Evolutionary conservation across 2,329 filamentous ascomycete species (phyloP).

Genomic region (Aureobasidium sp.): DNA sequence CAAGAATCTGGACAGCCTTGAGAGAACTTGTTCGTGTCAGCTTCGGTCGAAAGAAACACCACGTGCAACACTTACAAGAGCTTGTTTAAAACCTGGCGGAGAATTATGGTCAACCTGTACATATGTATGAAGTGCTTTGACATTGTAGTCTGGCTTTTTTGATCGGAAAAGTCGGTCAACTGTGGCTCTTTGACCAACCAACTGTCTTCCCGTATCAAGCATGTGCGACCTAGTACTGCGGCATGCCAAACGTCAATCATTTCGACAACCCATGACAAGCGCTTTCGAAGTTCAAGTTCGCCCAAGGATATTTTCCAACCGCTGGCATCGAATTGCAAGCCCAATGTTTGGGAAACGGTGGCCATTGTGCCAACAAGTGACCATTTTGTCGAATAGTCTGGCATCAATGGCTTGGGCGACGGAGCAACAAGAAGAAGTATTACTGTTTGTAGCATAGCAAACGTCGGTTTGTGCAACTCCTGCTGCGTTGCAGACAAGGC

Average conservation of each 20-base stretch:
- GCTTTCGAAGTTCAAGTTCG: not conserved
- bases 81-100: not conserved
- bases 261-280: not conserved
- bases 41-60: not conserved
- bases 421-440: not conserved
- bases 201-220: not conserved
- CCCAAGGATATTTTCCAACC: not conserved
- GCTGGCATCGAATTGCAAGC: not conserved
- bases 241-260: conserved; percentile 1
- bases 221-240: not conserved
- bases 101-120: not conserved
- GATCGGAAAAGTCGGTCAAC: not conserved
- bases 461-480: not conserved
- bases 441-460: not conserved
- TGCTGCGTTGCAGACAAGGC: not conserved
- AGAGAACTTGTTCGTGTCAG: not conserved
- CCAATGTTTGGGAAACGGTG: not conserved
- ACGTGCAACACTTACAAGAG: not conserved
- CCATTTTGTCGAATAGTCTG: conserved; percentile 2
- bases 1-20: not conserved
- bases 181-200: not conserved
- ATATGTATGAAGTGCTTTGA: not conserved
- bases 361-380: conserved; percentile 6
- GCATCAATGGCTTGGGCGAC: not conserved
- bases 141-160: not conserved